phyloP scores from a whole-genome alignment of 2,329 filamentous ascomycete species.

The Orbilia quercus region DNA sequence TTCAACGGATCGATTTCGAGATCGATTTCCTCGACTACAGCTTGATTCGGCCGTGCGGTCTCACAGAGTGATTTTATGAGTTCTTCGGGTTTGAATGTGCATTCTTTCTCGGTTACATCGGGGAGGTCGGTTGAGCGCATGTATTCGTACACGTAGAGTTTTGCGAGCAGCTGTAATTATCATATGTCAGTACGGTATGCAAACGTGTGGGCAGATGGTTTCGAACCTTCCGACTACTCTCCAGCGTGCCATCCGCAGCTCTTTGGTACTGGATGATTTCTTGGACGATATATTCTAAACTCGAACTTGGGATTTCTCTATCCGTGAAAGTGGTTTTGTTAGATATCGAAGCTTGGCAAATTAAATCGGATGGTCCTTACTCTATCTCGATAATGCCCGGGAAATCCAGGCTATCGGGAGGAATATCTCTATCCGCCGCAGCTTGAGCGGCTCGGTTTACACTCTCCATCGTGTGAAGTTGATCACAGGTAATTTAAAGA shows the following conservation, averaged over 20 bases:
- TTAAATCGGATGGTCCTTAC: conserved; percentile 11
- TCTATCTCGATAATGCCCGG: conserved; percentile 40
- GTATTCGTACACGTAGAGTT: conserved; percentile 40
- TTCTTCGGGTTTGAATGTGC: neutral
- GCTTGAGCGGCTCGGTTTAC: conserved; percentile 23
- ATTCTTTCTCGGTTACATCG: neutral
- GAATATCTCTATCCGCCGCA: conserved; percentile 18
- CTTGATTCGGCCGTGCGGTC: conserved; percentile 14
- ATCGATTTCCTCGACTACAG: conserved; percentile 27
- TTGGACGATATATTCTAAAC: conserved; percentile 16
- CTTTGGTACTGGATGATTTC: conserved; percentile 39
- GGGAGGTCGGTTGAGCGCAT: conserved; percentile 15
- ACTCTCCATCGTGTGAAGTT: conserved; percentile 13
- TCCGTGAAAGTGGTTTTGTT: neutral
- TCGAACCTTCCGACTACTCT: conserved; percentile 33
- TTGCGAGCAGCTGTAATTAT: conserved; percentile 27
- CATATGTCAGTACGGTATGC: neutral
- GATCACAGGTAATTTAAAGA: neutral
- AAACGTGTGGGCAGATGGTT: neutral
- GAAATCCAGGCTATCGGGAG: conserved; percentile 12
- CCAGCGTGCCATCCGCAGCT: conserved; percentile 35
- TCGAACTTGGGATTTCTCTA: conserved; percentile 17
- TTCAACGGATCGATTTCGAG: conserved; percentile 33
- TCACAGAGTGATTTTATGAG: conserved; percentile 32
- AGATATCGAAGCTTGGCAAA: neutral